These are phyloP conservation scores for Skeletonema grethae DNA, from an alignment of 108 stramenopile genomes.

Conservation along the genomic window DNA sequence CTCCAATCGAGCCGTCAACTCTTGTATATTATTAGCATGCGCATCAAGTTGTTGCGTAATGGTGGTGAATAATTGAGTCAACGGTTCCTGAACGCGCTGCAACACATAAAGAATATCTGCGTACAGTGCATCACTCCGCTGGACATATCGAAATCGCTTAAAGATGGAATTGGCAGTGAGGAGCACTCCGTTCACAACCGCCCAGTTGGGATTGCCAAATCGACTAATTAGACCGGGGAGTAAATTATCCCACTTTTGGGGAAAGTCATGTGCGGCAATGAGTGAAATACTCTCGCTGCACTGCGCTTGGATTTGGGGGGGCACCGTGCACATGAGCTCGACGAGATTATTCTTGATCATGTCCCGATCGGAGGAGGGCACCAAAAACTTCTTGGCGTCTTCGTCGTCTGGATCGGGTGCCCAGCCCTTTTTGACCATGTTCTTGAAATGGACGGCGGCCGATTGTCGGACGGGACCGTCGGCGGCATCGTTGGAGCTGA, in stretches of 20 bases:
- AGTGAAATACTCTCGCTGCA: slow-evolving; percentile 92
- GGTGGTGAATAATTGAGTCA: slow-evolving; percentile 72
- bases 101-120: slow-evolving; percentile 84
- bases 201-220: slow-evolving; percentile 68
- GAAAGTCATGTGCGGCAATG: slow-evolving; percentile 94
- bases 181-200: slow-evolving; percentile 93
- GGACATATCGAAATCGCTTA: slow-evolving; percentile 92
- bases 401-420: slow-evolving; percentile 64
- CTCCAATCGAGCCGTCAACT: slow-evolving; percentile 64
- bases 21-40: slow-evolving; percentile 37
- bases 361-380: slow-evolving; percentile 71
- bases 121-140: slow-evolving; percentile 86
- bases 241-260: slow-evolving; percentile 92
- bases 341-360: slow-evolving; percentile 93
- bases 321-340: slow-evolving; percentile 92
- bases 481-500: slow-evolving; percentile 39
- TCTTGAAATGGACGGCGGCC: slow-evolving; percentile 97
- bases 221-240: slow-evolving; percentile 87
- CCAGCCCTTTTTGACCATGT: slow-evolving; percentile 96
- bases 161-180: slow-evolving; percentile 94
- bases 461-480: slow-evolving; percentile 70
- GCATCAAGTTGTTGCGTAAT: slow-evolving; percentile 61
- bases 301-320: slow-evolving; percentile 91
- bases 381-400: slow-evolving; percentile 55
- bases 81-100: slow-evolving; percentile 78